These are phyloP conservation scores for Daldinia sp. DNA, from an alignment of 2,329 filamentous ascomycete species.

Conservation along the genomic window DNA sequence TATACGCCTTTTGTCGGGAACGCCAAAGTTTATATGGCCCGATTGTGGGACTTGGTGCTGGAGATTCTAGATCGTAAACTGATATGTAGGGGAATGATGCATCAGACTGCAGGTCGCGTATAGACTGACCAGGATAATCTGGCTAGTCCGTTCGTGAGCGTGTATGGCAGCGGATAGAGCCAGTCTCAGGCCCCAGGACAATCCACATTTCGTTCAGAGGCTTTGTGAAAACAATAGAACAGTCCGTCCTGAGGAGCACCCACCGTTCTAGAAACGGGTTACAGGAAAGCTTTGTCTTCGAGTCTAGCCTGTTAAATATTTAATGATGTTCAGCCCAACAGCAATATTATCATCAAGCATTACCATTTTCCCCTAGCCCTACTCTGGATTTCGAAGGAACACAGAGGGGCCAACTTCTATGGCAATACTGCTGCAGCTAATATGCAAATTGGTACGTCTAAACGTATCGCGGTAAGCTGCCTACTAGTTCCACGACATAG, in stretches of 20 bases:
- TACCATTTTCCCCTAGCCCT: background rate
- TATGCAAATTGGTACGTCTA: background rate
- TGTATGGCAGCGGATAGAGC: too few species aligned
- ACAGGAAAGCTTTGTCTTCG: background rate
- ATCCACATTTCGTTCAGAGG: background rate
- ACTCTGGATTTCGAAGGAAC: background rate
- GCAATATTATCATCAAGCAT: conserved; percentile 1
- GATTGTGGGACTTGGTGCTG: conserved; percentile 21
- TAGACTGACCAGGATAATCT: background rate
- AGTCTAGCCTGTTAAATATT: background rate
- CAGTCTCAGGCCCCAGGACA: background rate
- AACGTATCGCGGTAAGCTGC: background rate
- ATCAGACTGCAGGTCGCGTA: conserved; percentile 12
- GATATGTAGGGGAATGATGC: conserved; percentile 20
- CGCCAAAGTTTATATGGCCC: conserved; percentile 21
- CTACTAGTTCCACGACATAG: background rate
- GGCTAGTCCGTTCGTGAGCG: conserved; percentile 5
- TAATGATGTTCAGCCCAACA: background rate
- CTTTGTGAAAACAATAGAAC: background rate
- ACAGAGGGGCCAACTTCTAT: background rate
- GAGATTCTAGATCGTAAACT: conserved; percentile 31
- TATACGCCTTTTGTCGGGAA: conserved; percentile 11
- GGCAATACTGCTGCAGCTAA: background rate
- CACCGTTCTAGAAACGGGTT: conserved; percentile 3
- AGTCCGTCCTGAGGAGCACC: background rate